phyloP scores from a whole-genome alignment of 2,329 filamentous ascomycete genomes.

The Colletotrichum somersetense region DNA sequence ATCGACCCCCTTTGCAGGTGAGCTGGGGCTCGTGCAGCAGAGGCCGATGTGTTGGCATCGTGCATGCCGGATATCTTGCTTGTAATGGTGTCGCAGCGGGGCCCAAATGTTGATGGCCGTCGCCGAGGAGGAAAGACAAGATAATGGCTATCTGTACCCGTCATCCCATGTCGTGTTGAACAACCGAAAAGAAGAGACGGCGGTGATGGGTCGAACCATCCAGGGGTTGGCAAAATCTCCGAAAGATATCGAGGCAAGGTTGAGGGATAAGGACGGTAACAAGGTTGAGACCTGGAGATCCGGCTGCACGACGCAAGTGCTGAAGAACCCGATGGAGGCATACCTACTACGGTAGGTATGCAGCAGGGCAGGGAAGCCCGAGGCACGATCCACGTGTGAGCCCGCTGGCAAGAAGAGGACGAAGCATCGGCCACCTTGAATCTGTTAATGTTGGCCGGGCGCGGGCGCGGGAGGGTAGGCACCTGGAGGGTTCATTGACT shows the following conservation, averaged over 20 bases:
- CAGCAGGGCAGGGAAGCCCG: conserved; percentile 9
- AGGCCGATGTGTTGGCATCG: background rate
- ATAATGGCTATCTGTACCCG: background rate
- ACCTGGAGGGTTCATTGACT: background rate
- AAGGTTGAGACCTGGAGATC: conserved; percentile 10
- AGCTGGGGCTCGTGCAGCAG: too few species aligned
- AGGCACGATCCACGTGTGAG: conserved; percentile 7
- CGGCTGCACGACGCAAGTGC: background rate
- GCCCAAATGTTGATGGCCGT: background rate
- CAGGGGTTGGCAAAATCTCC: conserved; percentile 25
- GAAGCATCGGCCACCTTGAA: background rate
- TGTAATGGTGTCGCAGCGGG: background rate
- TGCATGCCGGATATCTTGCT: background rate
- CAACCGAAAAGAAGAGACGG: background rate
- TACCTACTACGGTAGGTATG: background rate
- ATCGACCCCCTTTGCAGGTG: too few species aligned
- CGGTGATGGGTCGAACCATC: conserved; percentile 19
- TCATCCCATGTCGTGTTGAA: background rate
- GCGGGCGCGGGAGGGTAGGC: too few species aligned
- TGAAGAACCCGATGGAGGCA: conserved; percentile 1
- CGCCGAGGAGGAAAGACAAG: background rate
- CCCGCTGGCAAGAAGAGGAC: background rate
- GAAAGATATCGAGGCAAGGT: conserved; percentile 12
- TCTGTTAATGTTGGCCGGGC: background rate
- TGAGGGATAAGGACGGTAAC: background rate